These are phyloP conservation scores for Punica granatum DNA, from an alignment of 345 rosid genomes.

Conservation along the genomic window DNA sequence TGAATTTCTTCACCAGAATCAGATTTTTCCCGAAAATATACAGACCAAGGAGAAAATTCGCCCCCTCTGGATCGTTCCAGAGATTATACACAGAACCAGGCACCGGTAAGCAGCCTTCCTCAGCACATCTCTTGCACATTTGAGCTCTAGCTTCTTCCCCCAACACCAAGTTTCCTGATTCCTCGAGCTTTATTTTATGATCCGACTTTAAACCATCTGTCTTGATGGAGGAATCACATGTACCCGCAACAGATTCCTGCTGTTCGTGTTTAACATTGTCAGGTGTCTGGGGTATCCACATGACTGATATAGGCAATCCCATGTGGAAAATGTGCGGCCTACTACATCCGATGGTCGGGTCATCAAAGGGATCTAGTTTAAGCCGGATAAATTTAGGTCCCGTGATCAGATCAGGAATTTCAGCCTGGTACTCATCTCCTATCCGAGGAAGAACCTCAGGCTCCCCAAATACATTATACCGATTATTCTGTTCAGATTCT, in stretches of 20 bases:
- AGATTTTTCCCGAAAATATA: constrained; percentile 63
- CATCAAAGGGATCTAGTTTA: constrained; percentile 11
- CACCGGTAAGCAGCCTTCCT: constrained; percentile 15
- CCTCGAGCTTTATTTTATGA: constrained; percentile 16
- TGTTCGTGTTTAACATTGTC: constrained; percentile 17
- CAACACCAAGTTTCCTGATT: not conserved
- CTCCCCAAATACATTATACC: constrained; percentile 33
- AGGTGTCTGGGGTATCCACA: constrained; percentile 32
- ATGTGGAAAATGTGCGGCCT: constrained; percentile 17
- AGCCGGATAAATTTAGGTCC: constrained; percentile 12
- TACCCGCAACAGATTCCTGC: constrained; percentile 12
- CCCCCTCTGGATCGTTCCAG: constrained; percentile 34
- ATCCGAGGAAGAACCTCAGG: constrained; percentile 45
- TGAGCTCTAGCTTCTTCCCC: constrained; percentile 8
- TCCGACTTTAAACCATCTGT: not conserved
- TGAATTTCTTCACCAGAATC: constrained; percentile 35
- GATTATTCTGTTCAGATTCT: constrained; percentile 5
- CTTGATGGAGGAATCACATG: constrained; percentile 10
- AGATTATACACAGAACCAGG: constrained; percentile 27
- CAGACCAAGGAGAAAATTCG: constrained; percentile 44
- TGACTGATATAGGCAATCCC: constrained; percentile 44
- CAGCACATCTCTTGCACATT: constrained; percentile 11
- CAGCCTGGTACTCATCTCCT: constrained; percentile 47
- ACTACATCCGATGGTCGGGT: constrained; percentile 1
- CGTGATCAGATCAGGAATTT: constrained; percentile 35